A percentile compares a stretch with the other conserved stretches of the same genome.
Evolutionary conservation across 768 basidiomycete genomes (phyloP).

Genomic region (Hericium rajendrae): DNA sequence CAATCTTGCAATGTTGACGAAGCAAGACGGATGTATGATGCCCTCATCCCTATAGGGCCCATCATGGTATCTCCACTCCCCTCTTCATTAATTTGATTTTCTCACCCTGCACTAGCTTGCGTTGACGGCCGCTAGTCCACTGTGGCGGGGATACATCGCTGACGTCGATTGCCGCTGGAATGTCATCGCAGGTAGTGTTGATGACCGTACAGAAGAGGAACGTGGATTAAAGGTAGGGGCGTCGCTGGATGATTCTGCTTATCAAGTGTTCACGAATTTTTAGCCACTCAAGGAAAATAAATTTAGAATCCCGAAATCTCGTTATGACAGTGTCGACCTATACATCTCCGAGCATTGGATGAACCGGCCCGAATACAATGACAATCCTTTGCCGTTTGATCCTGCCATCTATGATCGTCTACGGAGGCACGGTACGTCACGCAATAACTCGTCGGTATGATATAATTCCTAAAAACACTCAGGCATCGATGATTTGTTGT

Average conservation of each 20-base stretch:
- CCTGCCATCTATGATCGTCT: constrained; percentile 64
- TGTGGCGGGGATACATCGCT: constrained; percentile 89
- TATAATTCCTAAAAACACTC: neutral
- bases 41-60: constrained; percentile 89
- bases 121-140: constrained; percentile 87
- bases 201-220: constrained; percentile 94
- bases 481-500: constrained; percentile 82
- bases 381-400: constrained; percentile 75
- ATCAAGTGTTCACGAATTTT: neutral
- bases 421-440: constrained; percentile 56
- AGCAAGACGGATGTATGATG: constrained; percentile 90
- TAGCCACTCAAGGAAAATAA: constrained; percentile 72
- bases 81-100: neutral
- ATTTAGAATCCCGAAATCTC: constrained; percentile 86
- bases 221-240: constrained; percentile 65
- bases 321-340: constrained; percentile 92
- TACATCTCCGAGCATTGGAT: constrained; percentile 83
- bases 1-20: constrained; percentile 93
- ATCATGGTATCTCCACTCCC: constrained; percentile 59
- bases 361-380: constrained; percentile 92
- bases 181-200: constrained; percentile 96
- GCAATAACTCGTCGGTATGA: neutral
- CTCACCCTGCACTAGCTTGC: constrained; percentile 52
- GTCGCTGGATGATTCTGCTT: neutral
- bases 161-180: constrained; percentile 99